phyloP scores from a whole-genome alignment of 164 flowering plant genomes.

The Vitis amurensis region DNA sequence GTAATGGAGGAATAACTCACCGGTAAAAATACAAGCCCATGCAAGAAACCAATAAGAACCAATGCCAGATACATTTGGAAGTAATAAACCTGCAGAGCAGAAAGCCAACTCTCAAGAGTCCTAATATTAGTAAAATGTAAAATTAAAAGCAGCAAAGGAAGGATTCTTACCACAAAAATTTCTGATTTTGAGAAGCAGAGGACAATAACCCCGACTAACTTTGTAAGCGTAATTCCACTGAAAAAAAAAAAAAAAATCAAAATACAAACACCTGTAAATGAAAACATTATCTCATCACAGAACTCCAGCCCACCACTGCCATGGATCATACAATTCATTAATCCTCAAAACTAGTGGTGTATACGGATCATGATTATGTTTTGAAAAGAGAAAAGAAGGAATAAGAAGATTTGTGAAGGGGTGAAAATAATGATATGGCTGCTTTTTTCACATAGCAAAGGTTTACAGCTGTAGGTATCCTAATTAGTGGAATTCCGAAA shows the following conservation, averaged over 20 bases:
- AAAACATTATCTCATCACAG: too few species aligned
- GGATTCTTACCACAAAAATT: constrained; percentile 76
- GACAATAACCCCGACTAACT: constrained; percentile 92
- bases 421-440: too few species aligned
- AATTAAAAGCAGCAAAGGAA: not conserved
- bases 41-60: constrained; percentile 86
- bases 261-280: not conserved
- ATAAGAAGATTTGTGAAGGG: too few species aligned
- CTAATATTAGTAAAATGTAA: too few species aligned
- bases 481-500: too few species aligned
- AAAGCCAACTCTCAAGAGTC: not conserved
- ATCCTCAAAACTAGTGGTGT: not conserved
- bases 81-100: constrained; percentile 80
- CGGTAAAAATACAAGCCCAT: constrained; percentile 87
- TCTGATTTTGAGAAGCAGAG: constrained; percentile 83
- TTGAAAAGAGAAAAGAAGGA: too few species aligned
- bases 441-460: too few species aligned
- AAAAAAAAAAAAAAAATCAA: constrained; percentile 12
- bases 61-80: constrained; percentile 92
- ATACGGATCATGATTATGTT: too few species aligned
- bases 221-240: constrained; percentile 97
- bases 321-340: too few species aligned
- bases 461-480: too few species aligned
- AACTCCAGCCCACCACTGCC: too few species aligned
- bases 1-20: constrained; percentile 44